These are phyloP conservation scores for Boeremia exigua DNA, from an alignment of 2,329 filamentous ascomycete species.

Conservation along the genomic window DNA sequence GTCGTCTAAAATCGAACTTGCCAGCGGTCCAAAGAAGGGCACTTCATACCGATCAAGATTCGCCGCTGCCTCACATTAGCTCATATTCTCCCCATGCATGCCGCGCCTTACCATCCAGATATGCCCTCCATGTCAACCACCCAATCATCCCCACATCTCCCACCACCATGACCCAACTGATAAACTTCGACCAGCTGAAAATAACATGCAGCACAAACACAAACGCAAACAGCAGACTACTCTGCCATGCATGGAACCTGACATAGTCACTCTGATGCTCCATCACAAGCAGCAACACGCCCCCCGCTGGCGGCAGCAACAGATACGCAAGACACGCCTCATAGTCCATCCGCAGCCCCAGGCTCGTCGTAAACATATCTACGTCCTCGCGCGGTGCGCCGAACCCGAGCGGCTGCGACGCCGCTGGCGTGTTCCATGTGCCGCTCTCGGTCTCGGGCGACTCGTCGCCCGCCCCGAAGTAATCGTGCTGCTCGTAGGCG, in stretches of 20 bases:
- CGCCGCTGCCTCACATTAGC: conserved; percentile 56
- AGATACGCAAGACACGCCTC: conserved; percentile 92
- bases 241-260: conserved; percentile 97
- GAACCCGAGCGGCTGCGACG: conserved; percentile 10
- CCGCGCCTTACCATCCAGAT: conserved; percentile 74
- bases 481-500: conserved; percentile 50
- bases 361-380: conserved; percentile 81
- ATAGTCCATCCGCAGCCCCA: conserved; percentile 84
- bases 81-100: not conserved
- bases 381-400: conserved; percentile 66
- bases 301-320: conserved; percentile 81
- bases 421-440: conserved; percentile 32
- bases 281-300: conserved; percentile 80
- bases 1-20: conserved; percentile 89
- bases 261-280: conserved; percentile 98
- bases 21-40: conserved; percentile 83
- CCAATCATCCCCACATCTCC: conserved; percentile 77
- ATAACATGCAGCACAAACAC: conserved; percentile 77
- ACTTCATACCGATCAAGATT: conserved; percentile 76
- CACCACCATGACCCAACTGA: conserved; percentile 84
- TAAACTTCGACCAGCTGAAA: conserved; percentile 80
- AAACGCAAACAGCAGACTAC: conserved; percentile 78
- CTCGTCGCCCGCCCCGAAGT: conserved; percentile 34
- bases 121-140: conserved; percentile 79
- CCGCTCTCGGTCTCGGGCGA: conserved; percentile 33